Evolutionary conservation across 2,329 filamentous ascomycete genomes (phyloP).

Genomic region (Epichloe sylvatica): DNA sequence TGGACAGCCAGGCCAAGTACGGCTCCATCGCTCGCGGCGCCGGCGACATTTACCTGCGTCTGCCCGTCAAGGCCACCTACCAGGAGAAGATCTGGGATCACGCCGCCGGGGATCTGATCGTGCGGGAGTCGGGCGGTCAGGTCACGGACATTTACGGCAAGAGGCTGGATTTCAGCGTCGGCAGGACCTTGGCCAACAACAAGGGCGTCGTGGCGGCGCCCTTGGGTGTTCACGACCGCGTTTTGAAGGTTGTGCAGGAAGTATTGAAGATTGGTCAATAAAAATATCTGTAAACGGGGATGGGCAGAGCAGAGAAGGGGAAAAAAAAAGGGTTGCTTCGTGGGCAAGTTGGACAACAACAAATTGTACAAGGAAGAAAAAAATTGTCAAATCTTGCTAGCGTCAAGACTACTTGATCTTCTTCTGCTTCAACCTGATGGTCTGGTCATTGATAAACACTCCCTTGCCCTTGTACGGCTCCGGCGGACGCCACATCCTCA

Average conservation of each 20-base stretch:
- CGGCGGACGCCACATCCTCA: constrained; percentile 75
- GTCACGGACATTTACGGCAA: constrained; percentile 84
- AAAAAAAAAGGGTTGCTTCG: too few species aligned
- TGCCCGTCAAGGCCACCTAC: constrained; percentile 77
- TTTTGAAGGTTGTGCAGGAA: constrained; percentile 69
- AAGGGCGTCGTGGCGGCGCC: constrained; percentile 90
- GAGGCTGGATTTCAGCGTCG: constrained; percentile 71
- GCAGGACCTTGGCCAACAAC: constrained; percentile 75
- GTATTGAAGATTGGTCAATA: constrained; percentile 41
- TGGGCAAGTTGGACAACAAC: too few species aligned
- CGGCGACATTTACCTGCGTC: constrained; percentile 83
- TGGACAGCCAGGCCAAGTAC: constrained; percentile 98
- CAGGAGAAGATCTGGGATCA: constrained; percentile 99
- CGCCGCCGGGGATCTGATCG: constrained; percentile 85
- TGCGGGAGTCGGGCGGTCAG: constrained; percentile 80
- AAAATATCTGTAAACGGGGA: not conserved
- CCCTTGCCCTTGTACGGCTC: constrained; percentile 99
- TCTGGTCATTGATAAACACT: constrained; percentile 95
- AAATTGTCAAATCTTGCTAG: too few species aligned
- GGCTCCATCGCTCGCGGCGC: constrained; percentile 86
- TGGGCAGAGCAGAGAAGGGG: not conserved
- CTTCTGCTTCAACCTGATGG: constrained; percentile 96
- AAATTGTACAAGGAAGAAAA: too few species aligned
- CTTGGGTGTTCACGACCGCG: constrained; percentile 56
- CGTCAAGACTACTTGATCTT: constrained; percentile 61